phyloP scores from a whole-genome alignment of 2,329 filamentous ascomycete genomes.

The Xylaria sp. region DNA sequence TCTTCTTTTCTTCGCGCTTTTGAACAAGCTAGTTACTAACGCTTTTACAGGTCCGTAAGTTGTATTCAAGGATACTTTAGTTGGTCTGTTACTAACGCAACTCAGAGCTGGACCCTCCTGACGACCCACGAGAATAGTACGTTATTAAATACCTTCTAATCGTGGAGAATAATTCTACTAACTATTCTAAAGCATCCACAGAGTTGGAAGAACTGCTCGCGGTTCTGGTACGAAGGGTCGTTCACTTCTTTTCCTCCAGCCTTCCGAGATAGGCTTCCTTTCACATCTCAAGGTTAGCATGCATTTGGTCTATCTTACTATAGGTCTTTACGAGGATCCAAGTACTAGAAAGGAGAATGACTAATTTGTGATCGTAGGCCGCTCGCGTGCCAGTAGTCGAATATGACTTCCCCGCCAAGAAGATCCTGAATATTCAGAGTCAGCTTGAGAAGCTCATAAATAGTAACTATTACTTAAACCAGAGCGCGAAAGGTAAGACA shows the following conservation, averaged over 20 bases:
- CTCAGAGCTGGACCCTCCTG: constrained; percentile 87
- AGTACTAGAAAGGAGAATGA: too few species aligned
- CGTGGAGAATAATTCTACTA: neutral
- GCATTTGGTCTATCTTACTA: too few species aligned
- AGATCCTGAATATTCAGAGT: constrained; percentile 89
- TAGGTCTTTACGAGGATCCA: too few species aligned
- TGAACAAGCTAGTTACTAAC: constrained; percentile 16
- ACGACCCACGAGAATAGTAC: constrained; percentile 72
- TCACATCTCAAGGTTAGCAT: constrained; percentile 78
- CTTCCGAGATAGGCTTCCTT: constrained; percentile 91
- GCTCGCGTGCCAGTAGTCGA: constrained; percentile 94
- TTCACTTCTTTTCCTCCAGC: constrained; percentile 92
- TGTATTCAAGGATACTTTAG: neutral
- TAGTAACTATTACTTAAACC: constrained; percentile 97
- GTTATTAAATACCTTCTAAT: neutral
- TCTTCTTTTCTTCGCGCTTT: neutral
- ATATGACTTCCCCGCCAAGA: constrained; percentile 93
- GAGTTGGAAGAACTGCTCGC: constrained; percentile 92
- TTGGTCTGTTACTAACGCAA: constrained; percentile 9
- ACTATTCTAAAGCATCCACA: constrained; percentile 64
- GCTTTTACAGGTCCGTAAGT: constrained; percentile 34
- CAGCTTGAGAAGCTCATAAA: constrained; percentile 94
- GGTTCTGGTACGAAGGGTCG: constrained; percentile 85
- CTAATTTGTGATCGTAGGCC: constrained; percentile 50
- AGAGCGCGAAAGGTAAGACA: constrained; percentile 81